A percentile compares a stretch with the other conserved stretches of the same genome.
Evolutionary conservation across 257 asterid genomes (phyloP).

Genomic region (Datura wrightii): DNA sequence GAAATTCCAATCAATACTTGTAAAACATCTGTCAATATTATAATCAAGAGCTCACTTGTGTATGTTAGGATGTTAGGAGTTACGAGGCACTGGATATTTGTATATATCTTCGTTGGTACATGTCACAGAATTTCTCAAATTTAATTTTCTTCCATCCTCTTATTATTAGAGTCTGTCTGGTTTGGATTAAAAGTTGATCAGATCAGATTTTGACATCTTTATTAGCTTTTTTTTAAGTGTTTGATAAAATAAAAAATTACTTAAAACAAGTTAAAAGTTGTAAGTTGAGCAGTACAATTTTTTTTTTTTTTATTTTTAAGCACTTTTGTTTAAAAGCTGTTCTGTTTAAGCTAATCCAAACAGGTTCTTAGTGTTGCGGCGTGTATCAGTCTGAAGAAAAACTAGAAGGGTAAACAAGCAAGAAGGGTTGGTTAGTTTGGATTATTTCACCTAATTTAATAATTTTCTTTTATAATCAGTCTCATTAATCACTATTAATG

Average conservation of each 20-base stretch:
- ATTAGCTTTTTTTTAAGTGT: too few relatives aligned
- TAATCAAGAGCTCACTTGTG: neutral
- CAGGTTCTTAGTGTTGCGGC: neutral
- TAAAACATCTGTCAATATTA: slow-evolving; percentile 10
- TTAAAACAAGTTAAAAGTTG: too few relatives aligned
- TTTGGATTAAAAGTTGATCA: too few relatives aligned
- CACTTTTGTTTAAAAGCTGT: too few relatives aligned
- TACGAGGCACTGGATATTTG: neutral
- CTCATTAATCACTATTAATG: neutral
- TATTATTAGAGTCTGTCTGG: neutral
- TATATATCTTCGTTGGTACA: neutral
- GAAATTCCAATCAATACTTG: neutral
- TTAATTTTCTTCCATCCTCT: neutral
- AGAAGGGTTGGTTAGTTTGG: neutral
- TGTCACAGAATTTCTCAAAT: neutral
- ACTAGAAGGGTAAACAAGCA: neutral
- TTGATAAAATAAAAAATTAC: too few relatives aligned
- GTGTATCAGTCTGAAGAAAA: neutral
- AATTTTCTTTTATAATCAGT: too few relatives aligned
- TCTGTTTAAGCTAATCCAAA: too few relatives aligned
- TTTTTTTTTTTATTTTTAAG: too few relatives aligned
- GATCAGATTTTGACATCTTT: too few relatives aligned
- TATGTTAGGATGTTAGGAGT: neutral
- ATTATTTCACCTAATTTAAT: neutral
- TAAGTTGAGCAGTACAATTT: too few relatives aligned